Evolutionary conservation across 805 yeast species (phyloP), one percentile per base, ranked within the genome.

Genomic region (Saccharomycopsis schoenii): DNA sequence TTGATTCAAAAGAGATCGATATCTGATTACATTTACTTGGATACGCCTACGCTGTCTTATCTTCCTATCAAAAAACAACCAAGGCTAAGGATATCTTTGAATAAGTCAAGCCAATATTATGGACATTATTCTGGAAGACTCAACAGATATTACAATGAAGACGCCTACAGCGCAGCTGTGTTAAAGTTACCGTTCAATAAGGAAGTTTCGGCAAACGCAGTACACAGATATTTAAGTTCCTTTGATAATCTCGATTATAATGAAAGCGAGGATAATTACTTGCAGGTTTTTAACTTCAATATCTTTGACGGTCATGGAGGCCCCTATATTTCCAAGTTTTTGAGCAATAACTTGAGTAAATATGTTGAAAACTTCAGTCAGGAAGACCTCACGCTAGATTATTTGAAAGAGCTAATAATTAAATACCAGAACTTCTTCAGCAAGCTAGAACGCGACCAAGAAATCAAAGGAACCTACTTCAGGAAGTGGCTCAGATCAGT

Each of bases 241-340:
- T 52, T 52, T 36, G 37, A 40, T 17, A 55, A 40, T 24, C n/a
- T 51, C 12, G 51, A 40, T 4, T 10, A 47, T 24, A n/a, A 25
- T 8, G 36, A 34, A 39, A 40, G 39, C 15, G 25, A 55, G 6
- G 58, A 29, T 25, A 51, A 59, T 24, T 21, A 11, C 34, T 59
- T 51, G 40, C 69, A 74, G 58, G 83, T 85, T 19, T 88, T 93
- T 73, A 83, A 82, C 66, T 84, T 89, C 67, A 82, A 83, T 55
- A 80, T 94, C 1, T 91, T 88, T 71, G 99, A 94, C 73, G 99
- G 99, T 10, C 99, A 94, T 73, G 99, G 98, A 8, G 96, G 97
- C 24, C 78, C 77, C 25, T 84, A 85, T 59, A 89, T 96, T 67
- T 79, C 91, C 55, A 78, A 76, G 25, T 87, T 80, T 67, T 74